phyloP scores from a whole-genome alignment of 2,329 filamentous ascomycete genomes.

The Kalmusia sp. region DNA sequence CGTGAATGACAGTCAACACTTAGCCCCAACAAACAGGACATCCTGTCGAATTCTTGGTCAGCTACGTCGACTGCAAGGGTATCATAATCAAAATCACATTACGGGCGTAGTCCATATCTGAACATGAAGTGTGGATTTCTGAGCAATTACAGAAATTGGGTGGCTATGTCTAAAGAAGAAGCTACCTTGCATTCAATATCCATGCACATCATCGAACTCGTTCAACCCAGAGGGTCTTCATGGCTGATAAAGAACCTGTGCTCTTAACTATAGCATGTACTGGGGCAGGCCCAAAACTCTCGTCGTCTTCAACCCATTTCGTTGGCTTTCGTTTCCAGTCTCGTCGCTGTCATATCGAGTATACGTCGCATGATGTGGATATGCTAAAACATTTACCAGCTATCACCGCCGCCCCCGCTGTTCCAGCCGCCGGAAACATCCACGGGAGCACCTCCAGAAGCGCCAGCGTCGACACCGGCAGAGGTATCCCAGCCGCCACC shows the following conservation, averaged over 20 bases:
- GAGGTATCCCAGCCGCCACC: conserved; percentile 21
- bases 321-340: not conserved
- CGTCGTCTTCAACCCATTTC: not conserved
- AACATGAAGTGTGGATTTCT: not conserved
- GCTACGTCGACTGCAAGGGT: no score
- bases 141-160: not conserved
- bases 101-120: no score
- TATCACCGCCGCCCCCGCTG: not conserved
- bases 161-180: not conserved
- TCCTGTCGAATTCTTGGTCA: no score
- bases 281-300: not conserved
- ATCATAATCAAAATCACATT: no score
- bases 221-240: not conserved
- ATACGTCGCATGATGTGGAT: not conserved
- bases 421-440: conserved; percentile 17
- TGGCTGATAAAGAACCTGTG: not conserved
- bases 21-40: no score
- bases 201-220: not conserved
- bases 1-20: no score
- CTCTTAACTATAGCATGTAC: not conserved
- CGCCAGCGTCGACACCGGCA: conserved; percentile 2
- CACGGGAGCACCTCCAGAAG: conserved; percentile 6
- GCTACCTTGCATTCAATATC: not conserved
- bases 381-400: not conserved
- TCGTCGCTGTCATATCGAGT: not conserved